A percentile compares a stretch with the other conserved stretches of the same genome.
phyloP scores from a whole-genome alignment of 148 eudicot genomes.

The Nepenthes mirabilis region DNA sequence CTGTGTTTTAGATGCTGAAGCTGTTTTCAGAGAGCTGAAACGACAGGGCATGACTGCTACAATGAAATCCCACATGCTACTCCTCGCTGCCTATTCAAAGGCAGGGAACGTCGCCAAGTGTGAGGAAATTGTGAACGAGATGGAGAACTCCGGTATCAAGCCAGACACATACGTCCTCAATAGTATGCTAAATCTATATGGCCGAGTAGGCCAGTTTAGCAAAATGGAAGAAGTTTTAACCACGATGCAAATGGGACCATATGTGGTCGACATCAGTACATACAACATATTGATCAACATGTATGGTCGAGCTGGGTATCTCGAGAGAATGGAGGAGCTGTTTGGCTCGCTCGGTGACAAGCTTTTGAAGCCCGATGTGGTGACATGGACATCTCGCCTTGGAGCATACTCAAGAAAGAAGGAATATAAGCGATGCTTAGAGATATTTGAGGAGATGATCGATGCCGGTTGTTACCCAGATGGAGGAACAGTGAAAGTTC shows the following conservation, averaged over 20 bases:
- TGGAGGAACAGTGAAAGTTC: conserved; percentile 79
- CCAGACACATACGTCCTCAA: conserved; percentile 78
- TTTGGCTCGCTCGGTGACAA: conserved; percentile 32
- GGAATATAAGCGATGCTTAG: conserved; percentile 48
- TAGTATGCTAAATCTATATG: conserved; percentile 67
- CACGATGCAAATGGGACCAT: conserved; percentile 45
- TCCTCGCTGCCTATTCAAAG: conserved; percentile 67
- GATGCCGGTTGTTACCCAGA: conserved; percentile 82
- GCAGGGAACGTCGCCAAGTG: conserved; percentile 42
- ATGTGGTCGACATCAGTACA: conserved; percentile 49
- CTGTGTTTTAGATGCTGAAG: conserved; percentile 53
- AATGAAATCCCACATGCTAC: conserved; percentile 87
- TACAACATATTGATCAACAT: conserved; percentile 67
- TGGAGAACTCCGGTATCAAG: conserved; percentile 51
- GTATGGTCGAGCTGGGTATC: conserved; percentile 67
- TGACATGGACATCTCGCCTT: conserved; percentile 84
- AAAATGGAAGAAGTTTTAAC: conserved; percentile 73
- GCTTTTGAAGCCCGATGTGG: conserved; percentile 53
- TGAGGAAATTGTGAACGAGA: conserved; percentile 52
- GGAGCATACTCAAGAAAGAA: conserved; percentile 88
- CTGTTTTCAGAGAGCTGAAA: conserved; percentile 54
- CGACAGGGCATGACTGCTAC: conserved; percentile 59
- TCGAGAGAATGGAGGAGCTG: conserved; percentile 72
- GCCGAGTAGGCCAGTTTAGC: conserved; percentile 48
- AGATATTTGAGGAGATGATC: conserved; percentile 83